phyloP scores from a whole-genome alignment of 2,329 filamentous ascomycete species.

The Ophiostoma tasmaniense region DNA sequence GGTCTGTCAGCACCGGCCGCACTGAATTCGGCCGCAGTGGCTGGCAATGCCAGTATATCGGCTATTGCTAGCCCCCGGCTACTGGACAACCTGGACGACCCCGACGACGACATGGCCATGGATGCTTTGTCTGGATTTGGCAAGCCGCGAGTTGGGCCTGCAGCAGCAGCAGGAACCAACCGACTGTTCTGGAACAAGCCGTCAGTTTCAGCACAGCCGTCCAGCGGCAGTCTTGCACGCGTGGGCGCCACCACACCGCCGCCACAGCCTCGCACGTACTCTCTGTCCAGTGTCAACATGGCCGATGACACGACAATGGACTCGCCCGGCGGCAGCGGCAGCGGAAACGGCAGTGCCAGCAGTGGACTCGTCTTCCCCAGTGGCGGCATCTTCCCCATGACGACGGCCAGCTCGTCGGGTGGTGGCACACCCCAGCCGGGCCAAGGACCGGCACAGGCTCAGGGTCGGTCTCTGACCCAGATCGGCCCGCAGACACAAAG shows the following conservation, averaged over 20 bases:
- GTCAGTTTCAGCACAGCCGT: conserved; percentile 35
- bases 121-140: conserved; percentile 43
- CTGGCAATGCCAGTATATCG: conserved; percentile 20
- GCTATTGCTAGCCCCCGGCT: conserved; percentile 48
- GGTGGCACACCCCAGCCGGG: conserved; percentile 33
- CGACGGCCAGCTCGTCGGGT: conserved; percentile 28
- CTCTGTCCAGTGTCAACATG: conserved; percentile 46
- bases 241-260: conserved; percentile 36
- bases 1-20: neutral
- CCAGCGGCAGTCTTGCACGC: conserved; percentile 8
- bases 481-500: neutral
- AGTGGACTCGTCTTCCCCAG: conserved; percentile 18
- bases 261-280: conserved; percentile 25
- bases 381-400: conserved; percentile 25
- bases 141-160: conserved; percentile 56
- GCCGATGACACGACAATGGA: conserved; percentile 30
- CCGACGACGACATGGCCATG: conserved; percentile 60
- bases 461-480: neutral
- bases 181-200: conserved; percentile 63
- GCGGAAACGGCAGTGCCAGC: conserved; percentile 18
- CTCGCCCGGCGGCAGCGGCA: conserved; percentile 8
- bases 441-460: neutral
- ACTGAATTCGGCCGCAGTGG: neutral
- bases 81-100: conserved; percentile 55
- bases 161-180: conserved; percentile 49